Conservation (phyloP, 2,329 filamentous ascomycete genomes). For the Parastagonospora avenae region DNA sequence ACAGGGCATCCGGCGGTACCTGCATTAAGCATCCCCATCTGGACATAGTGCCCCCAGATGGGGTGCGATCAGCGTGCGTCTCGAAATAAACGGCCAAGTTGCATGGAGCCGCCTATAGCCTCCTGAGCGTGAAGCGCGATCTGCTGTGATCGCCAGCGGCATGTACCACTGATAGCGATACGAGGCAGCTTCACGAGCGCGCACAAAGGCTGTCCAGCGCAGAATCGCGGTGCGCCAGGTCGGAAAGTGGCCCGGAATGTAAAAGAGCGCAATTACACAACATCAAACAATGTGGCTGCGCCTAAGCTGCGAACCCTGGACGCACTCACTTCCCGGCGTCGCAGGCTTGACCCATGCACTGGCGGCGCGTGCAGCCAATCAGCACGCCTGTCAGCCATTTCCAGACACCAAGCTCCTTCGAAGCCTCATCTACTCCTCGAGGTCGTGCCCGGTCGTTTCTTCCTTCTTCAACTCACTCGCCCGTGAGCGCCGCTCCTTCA, state of each 20-base stretch:
- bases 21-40: constrained; percentile 19
- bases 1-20: constrained; percentile 18
- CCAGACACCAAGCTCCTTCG: constrained; percentile 25
- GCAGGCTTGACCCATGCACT: constrained; percentile 27
- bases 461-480: constrained; percentile 39
- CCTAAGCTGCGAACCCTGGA: constrained; percentile 10
- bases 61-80: constrained; percentile 14
- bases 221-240: not conserved
- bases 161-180: constrained; percentile 14
- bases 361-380: constrained; percentile 23
- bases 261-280: constrained; percentile 19
- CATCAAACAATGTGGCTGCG: constrained; percentile 36
- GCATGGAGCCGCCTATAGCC: constrained; percentile 13
- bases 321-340: constrained; percentile 17
- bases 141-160: constrained; percentile 2
- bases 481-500: constrained; percentile 42
- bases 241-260: constrained; percentile 5
- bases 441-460: constrained; percentile 27
- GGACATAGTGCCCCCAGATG: constrained; percentile 8
- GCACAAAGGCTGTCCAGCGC: constrained; percentile 1
- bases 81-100: constrained; percentile 27
- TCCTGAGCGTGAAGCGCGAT: constrained; percentile 18
- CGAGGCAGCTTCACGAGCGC: constrained; percentile 11
- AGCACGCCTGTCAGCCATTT: constrained; percentile 28
- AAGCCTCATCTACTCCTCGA: constrained; percentile 42